Evolutionary conservation across 75 land plant species (phyloP).

Genomic region (Adiantum capillusveneris): DNA sequence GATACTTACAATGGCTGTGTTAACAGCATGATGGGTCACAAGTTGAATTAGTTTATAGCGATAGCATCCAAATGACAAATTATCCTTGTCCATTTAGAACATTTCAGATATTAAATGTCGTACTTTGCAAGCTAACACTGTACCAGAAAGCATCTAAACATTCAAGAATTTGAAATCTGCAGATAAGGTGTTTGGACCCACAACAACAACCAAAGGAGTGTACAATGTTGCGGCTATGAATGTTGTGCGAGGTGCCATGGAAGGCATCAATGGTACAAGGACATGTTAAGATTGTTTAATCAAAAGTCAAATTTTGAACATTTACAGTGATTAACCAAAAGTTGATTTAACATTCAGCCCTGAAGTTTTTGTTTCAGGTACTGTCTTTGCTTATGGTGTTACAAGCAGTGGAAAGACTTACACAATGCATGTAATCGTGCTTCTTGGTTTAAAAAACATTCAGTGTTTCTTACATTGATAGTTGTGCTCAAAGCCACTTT

Average conservation of each 20-base stretch:
- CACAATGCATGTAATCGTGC: constrained; percentile 48
- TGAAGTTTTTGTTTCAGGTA: constrained; percentile 14
- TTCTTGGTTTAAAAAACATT: too few species aligned
- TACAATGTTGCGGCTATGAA: constrained; percentile 81
- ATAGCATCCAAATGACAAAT: too few species aligned
- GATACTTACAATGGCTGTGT: too few species aligned
- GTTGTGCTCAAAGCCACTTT: background rate
- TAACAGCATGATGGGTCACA: too few species aligned
- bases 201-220: constrained; percentile 41
- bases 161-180: too few species aligned
- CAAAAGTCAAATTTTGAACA: background rate
- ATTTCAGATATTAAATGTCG: too few species aligned
- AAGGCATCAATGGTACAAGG: constrained; percentile 71
- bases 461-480: background rate
- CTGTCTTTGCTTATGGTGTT: constrained; percentile 55
- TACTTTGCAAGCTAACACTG: too few species aligned
- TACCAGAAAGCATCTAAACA: too few species aligned
- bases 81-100: too few species aligned
- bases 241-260: constrained; percentile 85
- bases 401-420: constrained; percentile 58
- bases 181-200: constrained; percentile 81
- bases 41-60: too few species aligned
- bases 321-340: background rate
- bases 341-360: background rate
- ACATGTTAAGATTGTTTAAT: background rate